Base-by-base conservation (phyloP, 2,329 filamentous ascomycete species). In the Colletotrichum orchidophilum region DNA sequence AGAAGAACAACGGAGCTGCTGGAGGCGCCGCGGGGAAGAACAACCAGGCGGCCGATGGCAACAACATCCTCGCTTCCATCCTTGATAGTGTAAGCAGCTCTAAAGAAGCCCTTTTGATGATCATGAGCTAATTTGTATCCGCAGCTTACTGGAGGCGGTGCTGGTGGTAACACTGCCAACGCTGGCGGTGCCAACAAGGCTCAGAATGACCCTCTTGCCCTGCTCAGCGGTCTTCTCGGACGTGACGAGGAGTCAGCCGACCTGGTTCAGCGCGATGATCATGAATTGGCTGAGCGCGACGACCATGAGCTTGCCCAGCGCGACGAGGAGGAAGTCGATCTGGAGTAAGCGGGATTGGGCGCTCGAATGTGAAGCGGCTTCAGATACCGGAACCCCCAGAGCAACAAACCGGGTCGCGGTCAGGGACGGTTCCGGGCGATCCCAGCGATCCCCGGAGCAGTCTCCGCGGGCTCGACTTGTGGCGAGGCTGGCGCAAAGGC, bases 161-260 rank as follows among this genome's bases (percentile, higher is more conserved):
- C 29, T 35, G 49, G 33, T 29, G 46, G 18, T 11, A 54, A 58
- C 26, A 46, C 29, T 33, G 50, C 18, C 26, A 35, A 21, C 21
- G 57, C 18, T 8, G 42, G 33, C 21, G 27, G 33, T 58, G 27
- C 54, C 50, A 33, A 59, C 33, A 61, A 61, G 58, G 58, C 39
- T 11, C 60, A 62, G 49, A 35, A 35, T 13, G 29, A 59, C 46
- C 53, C 66, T 13, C 66, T 70, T 35, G 27, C 58, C 5, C 49
- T 64, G 26, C 26, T 69, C 49, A 24, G 24, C 21, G 54, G 66
- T 15, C 66, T 70, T 46, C 31, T 67, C 8, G 62, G 66, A 39
- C 57, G 66, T 24, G 63, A 71, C 42, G 61, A 73, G 29, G 62
- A 39, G 26, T 62, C 67, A 11, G 57, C 49, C 35, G 59, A 46